These are phyloP conservation scores for Nicotiana paniculata DNA, from an alignment of 257 asterid genomes.

Conservation along the genomic window DNA sequence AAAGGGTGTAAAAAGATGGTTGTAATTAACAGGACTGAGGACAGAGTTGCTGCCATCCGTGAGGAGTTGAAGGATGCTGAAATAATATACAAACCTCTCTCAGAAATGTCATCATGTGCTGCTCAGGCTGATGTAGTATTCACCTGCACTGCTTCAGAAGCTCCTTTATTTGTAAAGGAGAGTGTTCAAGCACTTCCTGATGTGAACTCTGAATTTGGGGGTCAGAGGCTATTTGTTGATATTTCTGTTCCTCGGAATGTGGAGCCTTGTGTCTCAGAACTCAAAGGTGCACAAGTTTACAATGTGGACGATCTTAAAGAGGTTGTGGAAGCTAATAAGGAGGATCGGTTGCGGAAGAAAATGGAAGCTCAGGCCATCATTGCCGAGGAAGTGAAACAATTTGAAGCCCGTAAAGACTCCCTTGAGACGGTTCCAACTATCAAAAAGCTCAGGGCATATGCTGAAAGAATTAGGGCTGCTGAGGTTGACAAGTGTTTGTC, in stretches of 20 bases:
- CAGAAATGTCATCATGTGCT: conserved; percentile 52
- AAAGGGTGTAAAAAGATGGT: conserved; percentile 72
- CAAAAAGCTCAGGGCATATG: conserved; percentile 79
- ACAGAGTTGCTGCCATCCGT: conserved; percentile 51
- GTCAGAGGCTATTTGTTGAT: conserved; percentile 61
- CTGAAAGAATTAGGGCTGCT: conserved; percentile 75
- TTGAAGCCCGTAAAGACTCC: conserved; percentile 83
- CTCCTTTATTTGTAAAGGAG: conserved; percentile 55
- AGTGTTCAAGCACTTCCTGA: conserved; percentile 54
- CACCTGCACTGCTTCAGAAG: conserved; percentile 76
- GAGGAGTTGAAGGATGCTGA: conserved; percentile 61
- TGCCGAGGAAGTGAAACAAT: conserved; percentile 60
- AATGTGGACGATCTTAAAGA: conserved; percentile 88
- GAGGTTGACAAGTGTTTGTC: conserved; percentile 78
- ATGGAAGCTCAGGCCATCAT: conserved; percentile 70
- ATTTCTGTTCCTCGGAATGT: conserved; percentile 92
- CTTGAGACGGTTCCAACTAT: conserved; percentile 84
- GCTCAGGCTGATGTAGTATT: conserved; percentile 76
- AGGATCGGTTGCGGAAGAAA: conserved; percentile 63
- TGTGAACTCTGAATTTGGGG: conserved; percentile 37
- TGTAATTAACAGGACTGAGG: conserved; percentile 75
- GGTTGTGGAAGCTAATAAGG: conserved; percentile 87
- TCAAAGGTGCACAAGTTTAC: conserved; percentile 48
- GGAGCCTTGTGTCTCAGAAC: conserved; percentile 56
- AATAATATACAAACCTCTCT: conserved; percentile 50